Conservation (phyloP, 1,284 basidiomycete genomes). For the Cutaneotrichosporon arboriforme region DNA sequence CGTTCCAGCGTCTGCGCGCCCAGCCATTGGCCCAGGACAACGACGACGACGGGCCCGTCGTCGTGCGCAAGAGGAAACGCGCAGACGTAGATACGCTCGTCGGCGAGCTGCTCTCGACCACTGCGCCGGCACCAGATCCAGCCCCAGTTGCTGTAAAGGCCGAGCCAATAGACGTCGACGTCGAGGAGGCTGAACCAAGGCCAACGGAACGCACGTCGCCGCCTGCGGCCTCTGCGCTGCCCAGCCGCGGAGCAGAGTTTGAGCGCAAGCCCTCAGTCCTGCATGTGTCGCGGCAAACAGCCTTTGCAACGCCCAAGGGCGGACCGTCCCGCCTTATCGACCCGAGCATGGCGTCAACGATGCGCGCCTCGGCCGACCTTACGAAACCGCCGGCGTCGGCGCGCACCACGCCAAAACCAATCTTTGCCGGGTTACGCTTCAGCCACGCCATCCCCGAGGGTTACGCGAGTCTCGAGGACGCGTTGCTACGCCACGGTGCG, state of each 20-base stretch:
- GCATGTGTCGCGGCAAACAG: constrained; percentile 28
- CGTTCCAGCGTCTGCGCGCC: constrained; percentile 10
- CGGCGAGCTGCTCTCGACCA: constrained; percentile 33
- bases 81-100: constrained; percentile 29
- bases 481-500: constrained; percentile 31
- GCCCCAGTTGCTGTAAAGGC: not conserved
- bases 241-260: constrained; percentile 3
- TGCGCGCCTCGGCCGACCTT: no score
- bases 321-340: constrained; percentile 7
- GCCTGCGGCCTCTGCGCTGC: not conserved
- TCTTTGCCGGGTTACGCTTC: constrained; percentile 38
- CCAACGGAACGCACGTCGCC: no score
- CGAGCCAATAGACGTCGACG: constrained; percentile 7
- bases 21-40: constrained; percentile 15
- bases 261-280: constrained; percentile 31
- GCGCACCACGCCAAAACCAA: not conserved
- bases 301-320: constrained; percentile 18
- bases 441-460: constrained; percentile 36
- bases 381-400: not conserved
- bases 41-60: constrained; percentile 28
- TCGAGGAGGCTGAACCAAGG: constrained; percentile 5
- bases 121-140: not conserved
- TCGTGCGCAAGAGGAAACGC: constrained; percentile 30
- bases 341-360: no score
- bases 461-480: constrained; percentile 32